Base-by-base conservation (phyloP, 257 asterid genomes). In the Solanum tarijense region DNA sequence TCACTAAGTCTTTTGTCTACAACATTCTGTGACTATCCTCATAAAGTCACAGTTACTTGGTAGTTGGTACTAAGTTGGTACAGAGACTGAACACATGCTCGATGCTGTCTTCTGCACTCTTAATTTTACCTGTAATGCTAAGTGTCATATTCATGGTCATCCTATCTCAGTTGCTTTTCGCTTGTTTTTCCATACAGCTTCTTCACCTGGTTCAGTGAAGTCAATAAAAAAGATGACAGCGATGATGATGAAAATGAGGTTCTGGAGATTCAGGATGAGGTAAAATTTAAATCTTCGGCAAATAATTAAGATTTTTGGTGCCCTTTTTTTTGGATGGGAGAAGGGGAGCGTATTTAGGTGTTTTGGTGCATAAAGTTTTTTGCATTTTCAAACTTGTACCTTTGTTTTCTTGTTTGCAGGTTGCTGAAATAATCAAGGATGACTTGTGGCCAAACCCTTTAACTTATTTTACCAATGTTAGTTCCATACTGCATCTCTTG, bases 401-500 rank as follows among this genome's bases (percentile, higher is more conserved):
- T 46, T 81, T 27, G 27, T 29, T 46, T 46, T 46, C 69, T 81
- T 6, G n/a, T 46, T 81, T 65, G 89, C 93, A 94, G 94, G 94
- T 94, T 92, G 98, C 98, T 84, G 98, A 94, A 87, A 92, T 93
- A 83, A 93, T 94, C 91, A 94, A 93, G 94, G 98, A 94, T 48
- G 98, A 94, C 88, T 87, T 94, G 85, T 94, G 98, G 98, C 95
- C 96, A 71, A 93, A 93, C 90, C 98, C 98, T 65, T 91, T 93
- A 60, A 89, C 94, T 72, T 93, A 92, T 78, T 94, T 93, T 88
- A 91, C 87, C 92, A 91, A 92, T 87, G 98, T 93, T 14, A 18
- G 89, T 88, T 79, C 83, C 66, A 25, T 8, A 13, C 25, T 83
- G 34, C 31, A 84, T 86, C 87, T n/a, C 89, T 75, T 55, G 23